Percentiles rank a stretch among this genome's conserved stretches.
These are phyloP conservation scores for Lepiota venenata DNA, from an alignment of 768 basidiomycete species.

Conservation along the genomic window DNA sequence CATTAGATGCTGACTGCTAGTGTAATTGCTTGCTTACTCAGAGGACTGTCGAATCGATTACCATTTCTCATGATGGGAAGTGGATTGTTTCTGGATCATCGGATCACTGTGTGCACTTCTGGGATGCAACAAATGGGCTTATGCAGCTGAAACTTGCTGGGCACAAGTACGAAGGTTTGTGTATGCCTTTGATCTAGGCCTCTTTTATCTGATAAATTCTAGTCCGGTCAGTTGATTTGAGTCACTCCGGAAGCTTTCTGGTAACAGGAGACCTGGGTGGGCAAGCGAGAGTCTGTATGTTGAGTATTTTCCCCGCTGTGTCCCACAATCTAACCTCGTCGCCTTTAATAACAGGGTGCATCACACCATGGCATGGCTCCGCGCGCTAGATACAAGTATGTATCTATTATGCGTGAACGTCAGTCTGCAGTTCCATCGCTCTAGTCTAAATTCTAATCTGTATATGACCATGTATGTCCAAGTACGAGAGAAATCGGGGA, in stretches of 20 bases:
- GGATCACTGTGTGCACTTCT: constrained; percentile 76
- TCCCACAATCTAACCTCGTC: neutral
- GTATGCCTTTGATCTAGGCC: neutral
- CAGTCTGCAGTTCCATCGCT: too few species aligned
- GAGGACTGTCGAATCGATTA: constrained; percentile 40
- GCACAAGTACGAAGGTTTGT: constrained; percentile 22
- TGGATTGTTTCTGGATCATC: constrained; percentile 80
- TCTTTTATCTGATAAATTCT: neutral
- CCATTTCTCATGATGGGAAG: constrained; percentile 73
- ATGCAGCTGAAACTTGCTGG: constrained; percentile 76
- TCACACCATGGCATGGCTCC: neutral
- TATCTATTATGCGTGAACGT: too few species aligned
- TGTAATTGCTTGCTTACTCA: constrained; percentile 37
- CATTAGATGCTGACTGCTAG: constrained; percentile 35
- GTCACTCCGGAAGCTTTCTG: constrained; percentile 26
- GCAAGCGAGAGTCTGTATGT: constrained; percentile 31
- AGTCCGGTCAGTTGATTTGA: constrained; percentile 30
- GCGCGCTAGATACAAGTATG: too few species aligned
- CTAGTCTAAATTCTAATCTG: too few species aligned
- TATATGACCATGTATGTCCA: too few species aligned
- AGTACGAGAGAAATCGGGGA: too few species aligned
- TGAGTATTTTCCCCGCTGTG: neutral
- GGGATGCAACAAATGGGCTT: constrained; percentile 55
- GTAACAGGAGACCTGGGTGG: constrained; percentile 31
- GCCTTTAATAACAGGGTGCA: constrained; percentile 5